A percentile compares a stretch with the other conserved stretches of the same genome.
These are phyloP conservation scores for Candida neerlandica DNA, from an alignment of 1,139 yeast genomes.

Conservation along the genomic window DNA sequence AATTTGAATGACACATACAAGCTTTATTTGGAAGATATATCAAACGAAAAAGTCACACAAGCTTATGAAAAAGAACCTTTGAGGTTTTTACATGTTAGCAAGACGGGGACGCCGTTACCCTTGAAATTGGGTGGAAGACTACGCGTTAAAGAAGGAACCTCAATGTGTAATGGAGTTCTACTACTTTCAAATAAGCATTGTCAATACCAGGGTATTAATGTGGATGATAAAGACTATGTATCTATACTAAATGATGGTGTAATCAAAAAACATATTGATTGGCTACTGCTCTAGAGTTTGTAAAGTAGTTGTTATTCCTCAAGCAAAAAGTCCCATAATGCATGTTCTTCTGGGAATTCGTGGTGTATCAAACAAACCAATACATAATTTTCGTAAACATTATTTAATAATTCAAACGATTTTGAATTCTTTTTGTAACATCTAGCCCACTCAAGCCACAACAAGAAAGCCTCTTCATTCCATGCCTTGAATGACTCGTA, in stretches of 20 bases:
- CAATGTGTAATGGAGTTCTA: constrained; percentile 37
- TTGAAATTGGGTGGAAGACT: constrained; percentile 44
- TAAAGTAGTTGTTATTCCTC: constrained; percentile 25
- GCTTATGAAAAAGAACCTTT: constrained; percentile 44
- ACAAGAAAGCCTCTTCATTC: constrained; percentile 90
- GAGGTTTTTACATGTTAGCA: constrained; percentile 30
- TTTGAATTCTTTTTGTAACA: constrained; percentile 62
- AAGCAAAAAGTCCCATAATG: constrained; percentile 72
- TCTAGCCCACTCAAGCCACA: constrained; percentile 92
- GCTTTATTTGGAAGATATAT: constrained; percentile 34
- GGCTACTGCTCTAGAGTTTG: constrained; percentile 15
- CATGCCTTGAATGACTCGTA: constrained; percentile 88
- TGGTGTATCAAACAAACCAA: constrained; percentile 86
- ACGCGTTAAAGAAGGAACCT: constrained; percentile 34
- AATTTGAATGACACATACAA: constrained; percentile 25
- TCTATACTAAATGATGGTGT: constrained; percentile 34
- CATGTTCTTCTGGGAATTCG: constrained; percentile 73
- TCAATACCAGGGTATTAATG: constrained; percentile 36
- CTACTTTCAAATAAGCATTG: constrained; percentile 34
- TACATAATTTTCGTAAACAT: constrained; percentile 62
- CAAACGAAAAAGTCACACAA: constrained; percentile 33
- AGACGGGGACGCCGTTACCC: constrained; percentile 33
- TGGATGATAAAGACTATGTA: constrained; percentile 24
- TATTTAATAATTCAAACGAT: constrained; percentile 61
- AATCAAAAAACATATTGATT: constrained; percentile 37